Percentiles rank a stretch among this genome's conserved stretches.
Conservation (phyloP, 108 stramenopile species). For the Thalassiosira profunda region DNA sequence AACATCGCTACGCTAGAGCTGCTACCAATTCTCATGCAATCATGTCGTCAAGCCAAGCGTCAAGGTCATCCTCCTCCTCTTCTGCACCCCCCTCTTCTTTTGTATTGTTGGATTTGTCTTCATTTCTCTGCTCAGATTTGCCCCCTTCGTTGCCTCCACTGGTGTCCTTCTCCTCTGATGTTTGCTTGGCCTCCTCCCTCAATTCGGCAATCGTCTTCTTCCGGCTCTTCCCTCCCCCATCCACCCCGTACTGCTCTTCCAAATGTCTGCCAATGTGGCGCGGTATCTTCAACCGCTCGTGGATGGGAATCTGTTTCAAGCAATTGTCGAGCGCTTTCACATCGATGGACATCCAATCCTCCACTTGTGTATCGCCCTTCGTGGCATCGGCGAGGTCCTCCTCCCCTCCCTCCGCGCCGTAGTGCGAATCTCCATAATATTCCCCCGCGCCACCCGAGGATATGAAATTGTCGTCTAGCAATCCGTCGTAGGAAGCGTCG, state of each 20-base stretch:
- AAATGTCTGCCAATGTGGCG: constrained; percentile 17
- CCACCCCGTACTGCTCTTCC: background rate
- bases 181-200: constrained; percentile 23
- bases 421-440: constrained; percentile 10
- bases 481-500: background rate
- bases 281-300: constrained; percentile 24
- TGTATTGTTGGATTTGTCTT: too few species aligned
- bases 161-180: background rate
- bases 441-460: constrained; percentile 5
- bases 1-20: too few species aligned
- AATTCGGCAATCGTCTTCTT: constrained; percentile 38
- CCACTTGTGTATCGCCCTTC: too few species aligned
- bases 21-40: constrained; percentile 8
- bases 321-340: constrained; percentile 5
- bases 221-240: too few species aligned
- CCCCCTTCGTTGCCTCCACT: too few species aligned
- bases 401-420: background rate
- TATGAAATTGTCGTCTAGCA: background rate
- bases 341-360: constrained; percentile 23
- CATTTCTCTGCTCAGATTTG: too few species aligned
- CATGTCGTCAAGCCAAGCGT: constrained; percentile 42
- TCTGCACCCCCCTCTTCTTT: too few species aligned
- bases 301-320: constrained; percentile 20
- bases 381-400: background rate
- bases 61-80: constrained; percentile 35